These are phyloP conservation scores for Bryum argenteum DNA, from an alignment of 225 moss, liverwort and hornwort genomes.

Conservation along the genomic window DNA sequence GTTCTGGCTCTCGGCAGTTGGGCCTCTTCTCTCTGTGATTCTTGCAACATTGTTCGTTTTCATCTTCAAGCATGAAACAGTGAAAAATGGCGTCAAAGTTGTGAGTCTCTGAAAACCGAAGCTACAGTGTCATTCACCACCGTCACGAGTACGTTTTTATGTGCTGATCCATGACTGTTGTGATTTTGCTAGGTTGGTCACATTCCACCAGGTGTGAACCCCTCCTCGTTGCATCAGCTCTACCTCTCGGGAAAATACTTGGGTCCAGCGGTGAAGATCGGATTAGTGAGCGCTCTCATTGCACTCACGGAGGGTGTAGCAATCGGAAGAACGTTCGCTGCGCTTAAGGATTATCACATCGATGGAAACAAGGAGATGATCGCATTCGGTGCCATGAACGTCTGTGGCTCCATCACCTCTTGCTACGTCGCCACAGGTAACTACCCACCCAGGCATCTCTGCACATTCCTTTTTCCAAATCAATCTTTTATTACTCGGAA, in stretches of 20 bases:
- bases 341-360: conserved; percentile 72
- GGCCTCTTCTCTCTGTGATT: conserved; percentile 62
- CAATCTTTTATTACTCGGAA: too few species aligned
- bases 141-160: too few species aligned
- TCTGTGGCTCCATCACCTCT: conserved; percentile 65
- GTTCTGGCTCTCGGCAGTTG: conserved; percentile 58
- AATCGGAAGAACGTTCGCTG: conserved; percentile 75
- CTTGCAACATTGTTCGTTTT: conserved; percentile 67
- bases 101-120: conserved; percentile 35
- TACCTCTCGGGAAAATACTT: conserved; percentile 38
- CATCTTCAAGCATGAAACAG: conserved; percentile 39
- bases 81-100: conserved; percentile 46
- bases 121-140: too few species aligned
- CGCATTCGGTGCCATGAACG: conserved; percentile 75
- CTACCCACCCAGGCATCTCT: too few species aligned
- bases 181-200: conserved; percentile 38
- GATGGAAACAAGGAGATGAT: conserved; percentile 95
- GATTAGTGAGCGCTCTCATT: conserved; percentile 65
- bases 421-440: conserved; percentile 82
- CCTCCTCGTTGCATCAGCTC: conserved; percentile 40
- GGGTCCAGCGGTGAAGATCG: conserved; percentile 49
- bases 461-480: too few species aligned
- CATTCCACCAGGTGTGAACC: conserved; percentile 61
- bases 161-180: neutral
- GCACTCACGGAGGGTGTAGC: conserved; percentile 88